A percentile compares a stretch with the other conserved stretches of the same genome.
Evolutionary conservation across 2,329 filamentous ascomycete genomes (phyloP).

Genomic region (Aspergillus fumigatus): DNA sequence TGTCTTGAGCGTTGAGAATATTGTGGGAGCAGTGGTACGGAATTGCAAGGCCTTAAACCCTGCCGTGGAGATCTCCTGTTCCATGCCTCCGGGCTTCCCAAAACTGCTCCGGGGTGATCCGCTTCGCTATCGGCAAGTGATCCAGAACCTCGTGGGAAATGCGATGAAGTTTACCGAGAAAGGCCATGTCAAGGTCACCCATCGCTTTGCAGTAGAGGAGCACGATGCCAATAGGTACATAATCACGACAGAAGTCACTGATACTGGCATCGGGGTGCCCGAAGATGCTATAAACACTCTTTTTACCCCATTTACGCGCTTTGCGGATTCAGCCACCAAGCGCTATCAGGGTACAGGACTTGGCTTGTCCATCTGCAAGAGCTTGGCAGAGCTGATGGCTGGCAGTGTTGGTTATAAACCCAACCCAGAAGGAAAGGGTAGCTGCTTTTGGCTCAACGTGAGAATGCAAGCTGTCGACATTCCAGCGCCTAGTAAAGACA

Average conservation of each 20-base stretch:
- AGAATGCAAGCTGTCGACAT: constrained; percentile 17
- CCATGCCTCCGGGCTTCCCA: constrained; percentile 46
- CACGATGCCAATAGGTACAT: constrained; percentile 36
- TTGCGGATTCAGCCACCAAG: constrained; percentile 51
- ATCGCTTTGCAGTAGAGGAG: constrained; percentile 40
- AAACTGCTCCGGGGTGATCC: constrained; percentile 52
- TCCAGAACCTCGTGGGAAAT: constrained; percentile 60
- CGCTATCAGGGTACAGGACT: constrained; percentile 54
- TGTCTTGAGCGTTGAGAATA: constrained; percentile 44
- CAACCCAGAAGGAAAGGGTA: constrained; percentile 46
- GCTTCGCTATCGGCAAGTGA: constrained; percentile 56
- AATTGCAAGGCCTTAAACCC: constrained; percentile 47
- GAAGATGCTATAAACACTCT: constrained; percentile 43
- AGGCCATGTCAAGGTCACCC: constrained; percentile 48
- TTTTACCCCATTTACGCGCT: constrained; percentile 54
- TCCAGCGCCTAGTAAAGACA: constrained; percentile 24
- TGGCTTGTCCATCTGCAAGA: constrained; percentile 56
- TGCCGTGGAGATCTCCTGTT: constrained; percentile 44
- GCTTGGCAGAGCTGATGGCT: constrained; percentile 53
- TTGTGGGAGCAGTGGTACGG: constrained; percentile 47
- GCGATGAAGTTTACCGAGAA: constrained; percentile 59
- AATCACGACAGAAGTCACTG: constrained; percentile 50
- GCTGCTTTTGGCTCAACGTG: constrained; percentile 35
- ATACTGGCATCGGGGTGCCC: constrained; percentile 53
- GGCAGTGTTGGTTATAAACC: constrained; percentile 46